Evolutionary conservation across 352 stramenopile species (phyloP), one percentile per base, ranked within the genome.

Genomic region (Globisporangium spinosum): DNA sequence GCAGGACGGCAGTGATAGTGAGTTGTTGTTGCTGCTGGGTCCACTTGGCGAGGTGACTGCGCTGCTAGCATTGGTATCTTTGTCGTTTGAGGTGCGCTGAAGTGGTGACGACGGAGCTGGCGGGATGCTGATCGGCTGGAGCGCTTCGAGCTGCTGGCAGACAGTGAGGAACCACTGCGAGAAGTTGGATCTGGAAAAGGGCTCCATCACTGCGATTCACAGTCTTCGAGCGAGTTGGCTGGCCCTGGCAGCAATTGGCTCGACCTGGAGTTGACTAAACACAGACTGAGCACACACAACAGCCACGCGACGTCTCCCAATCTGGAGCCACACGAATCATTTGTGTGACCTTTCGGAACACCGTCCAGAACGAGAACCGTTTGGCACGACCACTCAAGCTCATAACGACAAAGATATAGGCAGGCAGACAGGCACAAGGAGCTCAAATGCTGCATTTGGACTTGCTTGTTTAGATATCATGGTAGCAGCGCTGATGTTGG

Each of bases 91-190:
- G 54, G 20, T 22, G 25, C 54, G 62, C 51, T 57, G 61, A 20
- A 27, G 51, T 32, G 54, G 20, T 13, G 53, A 27, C n/a, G 64
- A 62, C 22, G 54, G 29, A 43, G 49, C 22, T 6, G 57, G 17
- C 7, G 62, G 34, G 35, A 63, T 34, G 27, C 25, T 63, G 23
- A 70, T 38, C 2, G 62, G 69, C 34, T 77, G 67, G 13, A 81
- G 61, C 5, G 73, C 68, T 6, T 81, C 77, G 20, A 84, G 68
- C 38, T 80, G 77, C 56, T 72, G 60, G 22, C 65, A 65, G 12
- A 81, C 72, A 20, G 38, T 58, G 20, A 74, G 64, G 53, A 75
- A 79, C 34, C 65, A 62, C 53, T 69, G 32, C 9, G 70, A 47
- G 49, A 79, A 70, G 22, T 49, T 35, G 4, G 65, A 9, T 56